Evolutionary conservation across 2,329 filamentous ascomycete genomes (phyloP).

Genomic region (Nannizziopsis arthrosporioides): DNA sequence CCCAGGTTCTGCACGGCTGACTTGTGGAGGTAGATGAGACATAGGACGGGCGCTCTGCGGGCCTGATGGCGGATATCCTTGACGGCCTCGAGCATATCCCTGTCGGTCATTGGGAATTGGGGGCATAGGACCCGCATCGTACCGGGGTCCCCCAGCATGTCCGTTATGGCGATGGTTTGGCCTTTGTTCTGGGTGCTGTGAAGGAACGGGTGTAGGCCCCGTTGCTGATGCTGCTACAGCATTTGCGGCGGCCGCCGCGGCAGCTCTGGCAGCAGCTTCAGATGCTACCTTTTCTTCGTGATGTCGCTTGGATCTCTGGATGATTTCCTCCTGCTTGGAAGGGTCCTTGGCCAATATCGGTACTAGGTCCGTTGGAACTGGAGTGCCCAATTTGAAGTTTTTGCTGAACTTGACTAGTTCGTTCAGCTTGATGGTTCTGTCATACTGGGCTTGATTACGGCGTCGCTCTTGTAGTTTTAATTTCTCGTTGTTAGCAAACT

Average conservation of each 20-base stretch:
- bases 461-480: slow-evolving; percentile 47
- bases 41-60: slow-evolving; percentile 34
- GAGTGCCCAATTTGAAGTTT: slow-evolving; percentile 87
- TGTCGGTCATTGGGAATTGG: slow-evolving; percentile 35
- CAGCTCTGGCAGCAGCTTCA: slow-evolving; percentile 27
- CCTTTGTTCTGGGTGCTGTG: slow-evolving; percentile 22
- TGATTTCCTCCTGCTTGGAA: slow-evolving; percentile 84
- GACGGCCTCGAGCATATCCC: slow-evolving; percentile 37
- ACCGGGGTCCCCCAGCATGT: slow-evolving; percentile 40
- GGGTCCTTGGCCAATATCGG: slow-evolving; percentile 94
- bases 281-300: slow-evolving; percentile 46
- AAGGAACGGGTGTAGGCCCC: slow-evolving; percentile 10
- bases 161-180: slow-evolving; percentile 18
- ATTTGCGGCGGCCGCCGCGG: slow-evolving; percentile 13
- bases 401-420: slow-evolving; percentile 91
- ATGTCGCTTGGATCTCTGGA: slow-evolving; percentile 72
- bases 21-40: slow-evolving; percentile 34
- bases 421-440: slow-evolving; percentile 85
- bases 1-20: slow-evolving; percentile 33
- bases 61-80: slow-evolving; percentile 37
- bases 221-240: slow-evolving; percentile 9
- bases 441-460: slow-evolving; percentile 47
- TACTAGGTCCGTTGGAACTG: slow-evolving; percentile 81
- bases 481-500: slow-evolving; percentile 53
- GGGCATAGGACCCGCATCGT: slow-evolving; percentile 29